These are phyloP conservation scores for Lasiodiplodia citricola DNA, from an alignment of 2,329 filamentous ascomycete species.

Conservation along the genomic window DNA sequence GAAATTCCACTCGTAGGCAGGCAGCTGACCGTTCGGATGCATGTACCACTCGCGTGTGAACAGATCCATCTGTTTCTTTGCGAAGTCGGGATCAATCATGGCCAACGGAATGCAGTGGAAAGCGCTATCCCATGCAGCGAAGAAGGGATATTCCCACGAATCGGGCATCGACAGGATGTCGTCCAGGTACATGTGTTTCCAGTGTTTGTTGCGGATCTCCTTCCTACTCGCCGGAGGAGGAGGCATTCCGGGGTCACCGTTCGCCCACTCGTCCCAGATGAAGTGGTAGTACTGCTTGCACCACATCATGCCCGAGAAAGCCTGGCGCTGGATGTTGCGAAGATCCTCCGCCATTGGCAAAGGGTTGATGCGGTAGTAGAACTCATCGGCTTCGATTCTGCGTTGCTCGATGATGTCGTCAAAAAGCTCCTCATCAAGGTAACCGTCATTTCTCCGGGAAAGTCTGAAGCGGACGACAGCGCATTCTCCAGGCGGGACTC, in stretches of 20 bases:
- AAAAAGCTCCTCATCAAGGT: constrained; percentile 90
- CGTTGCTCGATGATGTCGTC: constrained; percentile 89
- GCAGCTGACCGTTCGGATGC: constrained; percentile 94
- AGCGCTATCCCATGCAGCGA: constrained; percentile 95
- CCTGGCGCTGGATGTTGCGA: constrained; percentile 92
- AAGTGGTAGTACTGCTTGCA: constrained; percentile 97
- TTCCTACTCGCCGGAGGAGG: constrained; percentile 83
- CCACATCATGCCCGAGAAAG: constrained; percentile 97
- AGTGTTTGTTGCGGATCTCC: constrained; percentile 81
- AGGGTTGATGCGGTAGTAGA: constrained; percentile 91
- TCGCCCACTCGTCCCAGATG: constrained; percentile 97
- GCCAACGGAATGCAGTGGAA: constrained; percentile 96
- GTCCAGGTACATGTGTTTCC: constrained; percentile 94
- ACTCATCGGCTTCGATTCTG: constrained; percentile 90
- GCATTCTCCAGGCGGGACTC: constrained; percentile 87
- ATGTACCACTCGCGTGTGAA: constrained; percentile 99
- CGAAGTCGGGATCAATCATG: constrained; percentile 97
- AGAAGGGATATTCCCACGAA: constrained; percentile 98
- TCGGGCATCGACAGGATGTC: constrained; percentile 98
- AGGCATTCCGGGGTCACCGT: constrained; percentile 86
- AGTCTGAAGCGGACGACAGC: constrained; percentile 93
- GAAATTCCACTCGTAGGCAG: constrained; percentile 97
- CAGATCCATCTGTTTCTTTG: constrained; percentile 95
- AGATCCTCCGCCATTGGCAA: constrained; percentile 92
- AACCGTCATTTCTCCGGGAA: constrained; percentile 74